These are phyloP conservation scores for Trypanosoma vivax DNA, from an alignment of 208 protist species.

Conservation along the genomic window DNA sequence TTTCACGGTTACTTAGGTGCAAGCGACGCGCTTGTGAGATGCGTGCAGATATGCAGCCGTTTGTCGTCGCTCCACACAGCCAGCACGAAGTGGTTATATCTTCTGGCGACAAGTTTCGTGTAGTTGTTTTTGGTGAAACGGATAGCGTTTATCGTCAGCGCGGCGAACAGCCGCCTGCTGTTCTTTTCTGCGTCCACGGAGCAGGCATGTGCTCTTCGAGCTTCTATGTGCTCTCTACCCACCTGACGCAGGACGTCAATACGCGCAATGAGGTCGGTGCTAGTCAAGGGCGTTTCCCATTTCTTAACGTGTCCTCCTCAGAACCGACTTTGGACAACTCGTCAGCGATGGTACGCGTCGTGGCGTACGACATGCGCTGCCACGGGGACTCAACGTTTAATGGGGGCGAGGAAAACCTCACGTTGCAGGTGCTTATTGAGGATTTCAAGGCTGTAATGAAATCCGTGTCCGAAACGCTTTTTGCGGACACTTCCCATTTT, in stretches of 20 bases:
- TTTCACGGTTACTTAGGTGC: slow-evolving; percentile 6
- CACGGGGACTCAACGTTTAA: slow-evolving; percentile 75
- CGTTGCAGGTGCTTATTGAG: slow-evolving; percentile 48
- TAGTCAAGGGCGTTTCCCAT: too few species aligned
- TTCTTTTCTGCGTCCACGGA: slow-evolving; percentile 88
- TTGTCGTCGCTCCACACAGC: slow-evolving; percentile 3
- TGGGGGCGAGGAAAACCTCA: slow-evolving; percentile 55
- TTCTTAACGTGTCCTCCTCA: too few species aligned
- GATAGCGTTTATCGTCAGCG: slow-evolving; percentile 6
- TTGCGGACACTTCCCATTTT: slow-evolving; percentile 26
- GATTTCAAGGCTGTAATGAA: slow-evolving; percentile 57
- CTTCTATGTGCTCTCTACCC: slow-evolving; percentile 49
- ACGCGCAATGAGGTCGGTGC: not conserved
- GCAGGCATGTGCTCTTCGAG: slow-evolving; percentile 78
- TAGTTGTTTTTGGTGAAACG: slow-evolving; percentile 30
- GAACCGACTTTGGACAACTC: not conserved
- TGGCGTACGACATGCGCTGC: slow-evolving; percentile 83
- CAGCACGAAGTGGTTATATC: slow-evolving; percentile 33
- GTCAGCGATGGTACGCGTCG: slow-evolving; percentile 26
- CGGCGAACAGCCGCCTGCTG: slow-evolving; percentile 21
- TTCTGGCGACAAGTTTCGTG: slow-evolving; percentile 43
- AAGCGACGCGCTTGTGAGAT: slow-evolving; percentile 1
- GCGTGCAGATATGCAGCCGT: not conserved
- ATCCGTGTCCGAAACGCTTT: slow-evolving; percentile 31
- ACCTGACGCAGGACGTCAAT: slow-evolving; percentile 13